Base-by-base conservation (phyloP, 2,329 filamentous ascomycete species). In the Cytospora piceicola region DNA sequence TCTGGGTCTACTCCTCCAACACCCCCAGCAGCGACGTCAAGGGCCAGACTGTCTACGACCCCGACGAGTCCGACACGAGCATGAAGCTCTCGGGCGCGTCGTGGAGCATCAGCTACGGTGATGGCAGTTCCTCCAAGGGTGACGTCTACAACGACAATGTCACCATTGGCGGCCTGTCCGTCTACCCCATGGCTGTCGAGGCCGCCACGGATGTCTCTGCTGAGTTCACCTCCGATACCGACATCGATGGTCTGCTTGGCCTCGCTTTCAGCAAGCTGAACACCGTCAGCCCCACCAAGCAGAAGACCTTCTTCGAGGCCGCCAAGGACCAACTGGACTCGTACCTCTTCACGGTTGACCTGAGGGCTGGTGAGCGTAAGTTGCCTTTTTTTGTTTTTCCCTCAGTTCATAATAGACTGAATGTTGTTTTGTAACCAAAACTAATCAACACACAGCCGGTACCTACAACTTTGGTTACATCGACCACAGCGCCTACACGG, bases 401-500 rank as follows among this genome's bases (percentile, higher is more conserved):
- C 24, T 14, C 32, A 39, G n/a, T n/a, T n/a, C n/a, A n/a, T n/a
- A n/a, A n/a, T n/a, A n/a, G n/a, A n/a, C n/a, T n/a, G 24, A n/a
- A n/a, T 36, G 24, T 17, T 8, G n/a, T 2, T 2, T 6, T 24
- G 39, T 12, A 36, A 12, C 22, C n/a, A 2, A 39, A 22, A 12
- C 36, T 58, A 12, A 61, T 24, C 22, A 39, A 32, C 22, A 39
- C 34, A 39, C 53, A 72, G 75, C 72, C 20, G 76, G 76, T 30
- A 75, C 69, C 42, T 77, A 77, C 70, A 75, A 77, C 71, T 77
- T 77, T 29, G 76, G 76, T 57, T 78, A 80, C 78, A 85, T 89
- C 70, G 86, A 90, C 78, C 73, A 73, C 52, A 75, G 77, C 72
- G 72, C 87, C 53, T 55, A 55, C 79, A 83, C 79, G 3, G 87